Evolutionary conservation across 768 basidiomycete genomes (phyloP).

Genomic region (Podaxis pistillaris): DNA sequence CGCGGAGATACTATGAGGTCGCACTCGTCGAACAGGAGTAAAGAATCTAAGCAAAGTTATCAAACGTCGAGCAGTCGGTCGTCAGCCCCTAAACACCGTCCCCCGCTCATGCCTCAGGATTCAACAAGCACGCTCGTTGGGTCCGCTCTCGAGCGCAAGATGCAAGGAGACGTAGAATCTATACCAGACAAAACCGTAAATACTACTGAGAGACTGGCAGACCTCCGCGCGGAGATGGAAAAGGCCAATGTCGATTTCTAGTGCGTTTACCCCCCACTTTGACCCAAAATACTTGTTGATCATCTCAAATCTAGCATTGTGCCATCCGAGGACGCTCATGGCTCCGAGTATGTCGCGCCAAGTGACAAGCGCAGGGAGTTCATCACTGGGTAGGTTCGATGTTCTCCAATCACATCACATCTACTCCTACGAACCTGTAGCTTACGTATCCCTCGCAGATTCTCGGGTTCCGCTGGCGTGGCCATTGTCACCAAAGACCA

Average conservation of each 20-base stretch:
- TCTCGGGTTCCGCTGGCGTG: conserved; percentile 54
- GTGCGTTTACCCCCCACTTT: conserved; percentile 40
- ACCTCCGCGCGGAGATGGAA: conserved; percentile 62
- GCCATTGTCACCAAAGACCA: conserved; percentile 64
- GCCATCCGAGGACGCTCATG: conserved; percentile 80
- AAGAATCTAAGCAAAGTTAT: conserved; percentile 28
- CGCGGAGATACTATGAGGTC: conserved; percentile 31
- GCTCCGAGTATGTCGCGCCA: conserved; percentile 76
- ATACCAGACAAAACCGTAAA: conserved; percentile 39
- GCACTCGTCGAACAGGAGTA: conserved; percentile 30
- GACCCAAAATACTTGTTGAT: conserved; percentile 3
- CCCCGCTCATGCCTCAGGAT: conserved; percentile 47
- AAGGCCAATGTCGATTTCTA: conserved; percentile 75
- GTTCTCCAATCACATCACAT: conserved; percentile 13
- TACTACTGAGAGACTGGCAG: conserved; percentile 57
- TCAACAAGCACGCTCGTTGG: conserved; percentile 76
- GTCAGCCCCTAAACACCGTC: conserved; percentile 35
- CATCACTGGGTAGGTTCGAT: conserved; percentile 64
- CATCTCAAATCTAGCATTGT: conserved; percentile 48
- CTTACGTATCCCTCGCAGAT: conserved; percentile 19
- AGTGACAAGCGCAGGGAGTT: conserved; percentile 78
- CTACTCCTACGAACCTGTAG: background rate
- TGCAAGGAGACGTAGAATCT: conserved; percentile 54
- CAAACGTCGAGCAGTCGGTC: conserved; percentile 28
- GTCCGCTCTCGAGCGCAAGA: conserved; percentile 67